phyloP scores from a whole-genome alignment of 306 rosid species.

The Vachellia collinsii region DNA sequence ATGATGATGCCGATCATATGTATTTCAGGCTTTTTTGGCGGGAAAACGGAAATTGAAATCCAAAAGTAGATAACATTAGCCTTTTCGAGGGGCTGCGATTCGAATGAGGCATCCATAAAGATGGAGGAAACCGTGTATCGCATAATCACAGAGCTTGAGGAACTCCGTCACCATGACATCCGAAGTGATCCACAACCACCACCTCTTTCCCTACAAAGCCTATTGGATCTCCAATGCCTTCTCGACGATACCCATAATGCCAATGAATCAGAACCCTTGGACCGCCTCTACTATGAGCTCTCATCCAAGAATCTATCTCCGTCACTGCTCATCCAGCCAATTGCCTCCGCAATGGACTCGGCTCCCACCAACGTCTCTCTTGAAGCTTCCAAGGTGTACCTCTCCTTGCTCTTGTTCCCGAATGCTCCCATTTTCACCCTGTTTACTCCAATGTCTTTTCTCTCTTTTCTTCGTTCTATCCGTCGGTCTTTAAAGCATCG shows the following conservation, averaged over 20 bases:
- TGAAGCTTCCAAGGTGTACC: constrained; percentile 68
- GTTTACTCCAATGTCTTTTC: constrained; percentile 78
- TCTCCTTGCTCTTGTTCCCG: constrained; percentile 66
- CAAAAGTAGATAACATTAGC: background rate
- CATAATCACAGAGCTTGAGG: constrained; percentile 63
- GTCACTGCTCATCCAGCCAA: constrained; percentile 51
- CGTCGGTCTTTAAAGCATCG: constrained; percentile 69
- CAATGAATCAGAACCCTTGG: constrained; percentile 42
- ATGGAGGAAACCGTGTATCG: constrained; percentile 66
- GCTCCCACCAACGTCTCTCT: constrained; percentile 57
- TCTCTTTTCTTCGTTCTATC: constrained; percentile 84
- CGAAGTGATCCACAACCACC: constrained; percentile 40
- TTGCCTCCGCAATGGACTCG: constrained; percentile 80
- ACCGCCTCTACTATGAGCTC: constrained; percentile 57
- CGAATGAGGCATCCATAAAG: constrained; percentile 43
- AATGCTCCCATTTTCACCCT: constrained; percentile 88
- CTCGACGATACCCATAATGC: constrained; percentile 28
- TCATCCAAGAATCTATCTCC: constrained; percentile 66
- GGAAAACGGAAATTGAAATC: constrained; percentile 21
- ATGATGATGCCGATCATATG: background rate
- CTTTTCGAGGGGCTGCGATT: background rate
- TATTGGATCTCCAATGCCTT: constrained; percentile 68
- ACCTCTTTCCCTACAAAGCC: constrained; percentile 57
- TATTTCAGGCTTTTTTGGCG: constrained; percentile 6
- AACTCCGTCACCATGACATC: constrained; percentile 45